A percentile compares a stretch with the other conserved stretches of the same genome.
Evolutionary conservation across 2,329 filamentous ascomycete species (phyloP).

Genomic region (Zopfia rhizophila): DNA sequence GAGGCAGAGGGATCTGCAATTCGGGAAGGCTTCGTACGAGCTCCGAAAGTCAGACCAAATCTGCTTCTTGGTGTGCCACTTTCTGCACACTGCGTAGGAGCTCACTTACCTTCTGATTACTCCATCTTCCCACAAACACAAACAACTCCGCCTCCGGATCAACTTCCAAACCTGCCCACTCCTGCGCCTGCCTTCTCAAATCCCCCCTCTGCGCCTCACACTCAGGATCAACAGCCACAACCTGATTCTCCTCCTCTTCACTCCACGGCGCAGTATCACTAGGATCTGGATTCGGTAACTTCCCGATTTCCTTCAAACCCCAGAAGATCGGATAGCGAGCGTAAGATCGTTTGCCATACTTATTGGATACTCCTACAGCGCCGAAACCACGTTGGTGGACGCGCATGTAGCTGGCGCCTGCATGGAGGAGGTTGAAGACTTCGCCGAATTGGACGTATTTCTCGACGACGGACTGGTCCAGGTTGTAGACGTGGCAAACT

Average conservation of each 20-base stretch:
- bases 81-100: too few species aligned
- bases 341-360: slow-evolving; percentile 76
- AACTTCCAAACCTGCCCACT: slow-evolving; percentile 72
- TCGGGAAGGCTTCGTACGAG: too few species aligned
- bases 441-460: slow-evolving; percentile 75
- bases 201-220: slow-evolving; percentile 65
- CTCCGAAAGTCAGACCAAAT: too few species aligned
- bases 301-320: slow-evolving; percentile 70
- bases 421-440: slow-evolving; percentile 75
- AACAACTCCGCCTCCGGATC: slow-evolving; percentile 70
- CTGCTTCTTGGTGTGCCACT: too few species aligned
- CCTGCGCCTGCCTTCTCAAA: slow-evolving; percentile 70
- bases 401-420: slow-evolving; percentile 72
- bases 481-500: slow-evolving; percentile 72
- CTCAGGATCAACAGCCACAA: slow-evolving; percentile 63
- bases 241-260: slow-evolving; percentile 61
- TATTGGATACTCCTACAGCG: slow-evolving; percentile 74
- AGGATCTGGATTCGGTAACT: slow-evolving; percentile 72
- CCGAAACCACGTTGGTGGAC: slow-evolving; percentile 75
- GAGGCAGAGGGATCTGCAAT: too few species aligned
- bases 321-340: slow-evolving; percentile 76
- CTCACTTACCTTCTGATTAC: slow-evolving; percentile 74
- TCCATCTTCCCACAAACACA: slow-evolving; percentile 76
- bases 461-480: slow-evolving; percentile 65
- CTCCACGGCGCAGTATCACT: slow-evolving; percentile 71